Evolutionary conservation across 2,329 filamentous ascomycete genomes (phyloP), one percentile per base, ranked within the genome.

Genomic region (Knufia fluminis): DNA sequence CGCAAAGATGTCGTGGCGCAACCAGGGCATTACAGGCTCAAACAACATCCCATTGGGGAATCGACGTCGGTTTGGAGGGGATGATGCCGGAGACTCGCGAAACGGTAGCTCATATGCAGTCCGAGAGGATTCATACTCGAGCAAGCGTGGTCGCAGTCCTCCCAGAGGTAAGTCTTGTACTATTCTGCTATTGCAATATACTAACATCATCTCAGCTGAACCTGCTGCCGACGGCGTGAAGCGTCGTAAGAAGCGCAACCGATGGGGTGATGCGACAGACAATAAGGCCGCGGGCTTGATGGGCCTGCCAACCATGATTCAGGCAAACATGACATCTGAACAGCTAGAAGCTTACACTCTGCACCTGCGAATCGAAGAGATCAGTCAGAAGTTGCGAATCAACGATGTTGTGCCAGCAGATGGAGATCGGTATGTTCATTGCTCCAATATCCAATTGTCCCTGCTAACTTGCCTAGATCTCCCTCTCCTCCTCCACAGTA

Each of bases 221-320:
- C 74, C 76, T 58, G 69, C 74, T 55, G 76, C 68, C 45, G 90
- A 96, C 70, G 91, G 87, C 51, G 80, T 84, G 55, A 86, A 86
- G 66, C 85, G 85, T 62, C 87, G 92, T 68, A 96, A 94, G 82
- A 97, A 96, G 83, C 85, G 91, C 68, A 98, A 98, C 68, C 83
- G 92, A 66, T 98, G 92, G 92, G 92, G 92, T 59, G 91, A 97
- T 70, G 87, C 87, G 54, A 85, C 88, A 49, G 92, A 98, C 71
- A 98, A 98, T 74, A 98, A 98, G 77, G 92, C 92, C 52, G 92
- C 92, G 51, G 92, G 92, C 57, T 77, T 98, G 54, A 97, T 98
- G 90, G 92, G 92, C 51, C 77, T 98, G 59, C 89, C 92, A 23
- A 98, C 92, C 14, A 88, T 91, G 63, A 97, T 98, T 67, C 83